Evolutionary conservation across 495 filamentous ascomycete genomes (phyloP), one percentile per base, ranked within the genome.

Genomic region (Aspergillus steynii): DNA sequence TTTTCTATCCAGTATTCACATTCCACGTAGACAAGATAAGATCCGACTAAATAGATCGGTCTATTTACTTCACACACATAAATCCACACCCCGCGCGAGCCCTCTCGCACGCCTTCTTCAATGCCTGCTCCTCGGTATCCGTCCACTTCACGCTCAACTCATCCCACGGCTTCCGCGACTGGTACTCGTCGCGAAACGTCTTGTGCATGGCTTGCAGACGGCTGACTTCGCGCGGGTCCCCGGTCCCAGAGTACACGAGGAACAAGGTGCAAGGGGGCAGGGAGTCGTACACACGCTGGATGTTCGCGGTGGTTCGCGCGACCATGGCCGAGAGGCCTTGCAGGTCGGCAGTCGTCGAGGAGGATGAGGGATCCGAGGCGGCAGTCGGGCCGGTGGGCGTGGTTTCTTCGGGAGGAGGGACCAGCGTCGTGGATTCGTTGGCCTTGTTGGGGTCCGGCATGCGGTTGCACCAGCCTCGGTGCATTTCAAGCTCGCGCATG

Each of bases 121-220:
- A 71, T 46, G 83, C 86, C 74, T 96, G 90, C 34, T 92, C 89
- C 71, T 98, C 94, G 4, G 67, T 77, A 71, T 96, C 92, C 10
- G 94, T 96, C 94, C 94, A 98, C 73, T 93, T 87, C 31, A 96
- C 88, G 60, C 76, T 90, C 51, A 96, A 70, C 59, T 96, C 78
- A 70, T 97, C 90, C 94, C 93, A 98, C 49, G 92, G 92, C 69
- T 86, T 90, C 3, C 82, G 80, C 1, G 83, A 77, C 26, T 79
- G 79, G 70, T 88, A 96, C 74, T 98, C 94, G 59, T 85, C 80
- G 64, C 87, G 88, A 74, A 88, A 91, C 61, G 82, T 79, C 60
- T 82, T 78, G 59, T 96, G 88, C 83, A 95, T 79, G 0, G 80
- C 80, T 69, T 92, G 87, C 58, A 97, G 74, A 12, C 88, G 82